Base-by-base conservation (phyloP, 2,329 filamentous ascomycete genomes). In the Verticillium alfalfae region DNA sequence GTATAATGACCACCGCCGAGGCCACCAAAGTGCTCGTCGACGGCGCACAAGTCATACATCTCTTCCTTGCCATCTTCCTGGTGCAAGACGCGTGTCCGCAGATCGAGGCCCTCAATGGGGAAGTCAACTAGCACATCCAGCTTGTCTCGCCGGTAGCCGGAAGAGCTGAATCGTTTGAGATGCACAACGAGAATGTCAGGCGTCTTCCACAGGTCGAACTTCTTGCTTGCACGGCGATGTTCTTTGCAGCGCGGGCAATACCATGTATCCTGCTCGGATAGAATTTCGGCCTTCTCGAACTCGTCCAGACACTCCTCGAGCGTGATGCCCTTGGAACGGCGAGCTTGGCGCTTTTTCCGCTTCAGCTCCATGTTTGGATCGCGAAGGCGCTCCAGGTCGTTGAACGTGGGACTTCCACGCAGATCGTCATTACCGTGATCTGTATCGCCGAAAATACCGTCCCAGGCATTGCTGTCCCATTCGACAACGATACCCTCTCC, bases 211-310 rank as follows among this genome's bases (percentile, higher is more conserved):
- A 99, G 85, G 71, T 98, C 93, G 60, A 99, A 92, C 70, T 95
- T 97, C 80, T 99, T 99, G 77, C 89, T 93, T 22, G 95, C 95
- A 63, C 92, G 88, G 16, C 92, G 88, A 70, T 96, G 90, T 69
- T 97, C 92, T 74, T 98, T 98, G 82, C 95, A 99, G 36, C 92
- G 87, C 61, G 92, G 94, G 71, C 95, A 99, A 73, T 96, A 98
- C 95, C 95, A 99, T 63, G 92, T 94, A 72, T 99, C 96, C 71
- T 96, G 91, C 73, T 97, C 92, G 0, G 94, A 97, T 5, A 99
- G 80, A 15, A 97, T 88, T 75, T 99, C 95, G 63, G 93, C 91
- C 72, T 94, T 94, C 71, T 95, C 92, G 67, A 97, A 98, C 75
- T 98, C 95, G 63, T 93, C 90, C 60, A 99, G 84, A 71, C 95